phyloP scores from a whole-genome alignment of 2,329 filamentous ascomycete genomes.

The Fusarium sp. region DNA sequence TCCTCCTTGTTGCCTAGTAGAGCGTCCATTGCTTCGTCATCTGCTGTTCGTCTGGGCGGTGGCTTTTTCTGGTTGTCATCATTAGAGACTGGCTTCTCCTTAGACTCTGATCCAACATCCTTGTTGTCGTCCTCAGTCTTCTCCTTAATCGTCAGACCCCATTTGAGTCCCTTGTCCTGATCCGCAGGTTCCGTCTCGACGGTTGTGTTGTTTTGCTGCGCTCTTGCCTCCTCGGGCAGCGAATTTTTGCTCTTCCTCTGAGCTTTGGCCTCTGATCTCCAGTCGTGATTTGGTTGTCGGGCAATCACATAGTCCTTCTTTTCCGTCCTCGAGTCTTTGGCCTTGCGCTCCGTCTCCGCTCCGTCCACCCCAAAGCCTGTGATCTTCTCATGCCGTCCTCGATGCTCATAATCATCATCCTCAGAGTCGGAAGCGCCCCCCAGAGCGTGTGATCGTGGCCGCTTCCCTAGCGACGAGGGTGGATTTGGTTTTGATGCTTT shows the following conservation, averaged over 20 bases:
- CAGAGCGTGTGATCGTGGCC: conserved; percentile 55
- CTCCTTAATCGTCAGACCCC: conserved; percentile 60
- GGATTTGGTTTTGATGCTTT: conserved; percentile 48
- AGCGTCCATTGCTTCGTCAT: conserved; percentile 71
- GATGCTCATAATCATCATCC: conserved; percentile 46
- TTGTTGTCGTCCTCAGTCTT: conserved; percentile 65
- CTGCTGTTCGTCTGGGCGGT: conserved; percentile 42
- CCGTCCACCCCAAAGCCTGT: conserved; percentile 60
- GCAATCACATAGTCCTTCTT: conserved; percentile 65
- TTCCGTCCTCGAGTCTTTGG: conserved; percentile 36
- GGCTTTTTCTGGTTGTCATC: conserved; percentile 11
- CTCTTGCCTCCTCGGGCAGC: conserved; percentile 65
- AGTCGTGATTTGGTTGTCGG: conserved; percentile 68
- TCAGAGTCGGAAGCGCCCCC: conserved; percentile 57
- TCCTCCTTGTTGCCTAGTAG: conserved; percentile 66
- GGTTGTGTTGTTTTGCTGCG: conserved; percentile 50
- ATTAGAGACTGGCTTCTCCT: conserved; percentile 1
- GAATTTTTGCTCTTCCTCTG: conserved; percentile 62
- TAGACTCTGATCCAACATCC: conserved; percentile 17
- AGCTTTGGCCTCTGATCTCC: conserved; percentile 65
- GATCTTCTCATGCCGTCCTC: conserved; percentile 56
- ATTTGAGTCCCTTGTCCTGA: conserved; percentile 64
- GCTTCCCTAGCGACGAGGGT: conserved; percentile 60
- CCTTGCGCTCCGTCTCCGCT: conserved; percentile 53
- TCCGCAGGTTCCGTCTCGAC: conserved; percentile 53